Base-by-base conservation (phyloP, 225 moss, liverwort and hornwort genomes). In the Rhytidiadelphus loreus region DNA sequence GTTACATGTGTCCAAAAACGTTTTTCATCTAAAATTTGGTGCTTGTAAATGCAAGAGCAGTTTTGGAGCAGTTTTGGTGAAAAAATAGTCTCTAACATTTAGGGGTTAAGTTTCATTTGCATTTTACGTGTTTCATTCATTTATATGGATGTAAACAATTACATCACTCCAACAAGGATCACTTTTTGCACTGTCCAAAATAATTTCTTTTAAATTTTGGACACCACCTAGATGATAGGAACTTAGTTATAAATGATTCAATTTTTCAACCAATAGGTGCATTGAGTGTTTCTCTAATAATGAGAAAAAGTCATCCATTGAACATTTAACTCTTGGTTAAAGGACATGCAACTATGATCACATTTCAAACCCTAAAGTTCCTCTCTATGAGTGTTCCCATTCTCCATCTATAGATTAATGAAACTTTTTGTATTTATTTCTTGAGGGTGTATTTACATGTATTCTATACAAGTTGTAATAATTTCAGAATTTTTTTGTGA, bases 221-320 rank as follows among this genome's bases (percentile, higher is more conserved):
- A 23, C 2, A 10, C 0, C 3, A 0, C 39, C 8, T 41, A 0
- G 3, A 0, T 41, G 2, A 70, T 14, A 70, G 1, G 41, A 24
- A 68, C 11, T 70, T 43, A n/a, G 8, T 26, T 8, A 43, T 6
- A 25, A 15, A 43, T 43, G 5, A 26, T 43, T 71, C 15, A 71
- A 15, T 25, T 71, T 43, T 41, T 26, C 3, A 25, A 43, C 26
- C 5, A 43, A 26, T 24, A 71, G 8, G 26, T 71, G 15, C 15
- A 71, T 15, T 71, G 3, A 0, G 0, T 43, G 5, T 43, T 39
- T 37, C 22, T 43, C 9, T 0, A 12, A 0, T 23, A 22, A 22
- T 0, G 7, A 69, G 3, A 23, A 9, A 39, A 39, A 23, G 39
- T 24, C 69, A 24, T 39, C 8, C 1, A 1, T 39, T 3, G 1